Evolutionary conservation across 2,329 filamentous ascomycete genomes (phyloP), one percentile per base, ranked within the genome.

Genomic region (Nothophaeocryptopus gaeumannii): DNA sequence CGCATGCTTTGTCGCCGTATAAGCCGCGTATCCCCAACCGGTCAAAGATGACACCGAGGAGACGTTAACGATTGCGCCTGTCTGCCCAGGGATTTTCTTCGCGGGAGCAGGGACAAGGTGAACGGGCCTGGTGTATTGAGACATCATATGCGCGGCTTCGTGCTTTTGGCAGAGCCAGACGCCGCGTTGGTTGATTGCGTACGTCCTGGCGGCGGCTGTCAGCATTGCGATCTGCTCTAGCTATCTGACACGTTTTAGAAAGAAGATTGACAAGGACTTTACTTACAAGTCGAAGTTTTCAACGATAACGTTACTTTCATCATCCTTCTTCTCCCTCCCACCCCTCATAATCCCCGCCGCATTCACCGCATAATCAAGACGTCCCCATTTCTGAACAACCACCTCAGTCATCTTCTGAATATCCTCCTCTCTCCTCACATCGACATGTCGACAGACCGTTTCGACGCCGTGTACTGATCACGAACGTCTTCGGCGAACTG

Each of bases 41-140:
- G 46, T 48, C 14, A 43, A 26, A 7, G 39, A 37, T 8, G 47
- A 34, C 2, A 44, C 37, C 2, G 58, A 54, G 8, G 54, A 50
- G 39, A 61, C 54, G 33, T 50, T 50, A 15, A 86, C 77, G 48
- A 86, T 83, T 35, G 70, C 74, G 0, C 80, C 83, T 0, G 77
- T 74, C 14, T 49, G 47, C 1, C 75, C 74, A 45, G 76, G 67
- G 36, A 74, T 74, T 12, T 83, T 64, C 36, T 85, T 78, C 50
- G 83, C 78, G 0, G 78, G 78, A 5, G 85, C 63, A 8, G 47
- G 47, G 8, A 3, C 14, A 11, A 44, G 16, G 0, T 8, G 8
- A 7, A 44, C 40, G 1, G 13, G 14, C 30, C 47, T 14, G 5
- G 39, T 39, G 1, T 29, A 4, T n/a, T 49, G 47, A 5, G 29